Percentiles rank a stretch among this genome's conserved stretches.
These are phyloP conservation scores for Paramecium pentaurelia DNA, from an alignment of 73 alveolate species.

Conservation along the genomic window DNA sequence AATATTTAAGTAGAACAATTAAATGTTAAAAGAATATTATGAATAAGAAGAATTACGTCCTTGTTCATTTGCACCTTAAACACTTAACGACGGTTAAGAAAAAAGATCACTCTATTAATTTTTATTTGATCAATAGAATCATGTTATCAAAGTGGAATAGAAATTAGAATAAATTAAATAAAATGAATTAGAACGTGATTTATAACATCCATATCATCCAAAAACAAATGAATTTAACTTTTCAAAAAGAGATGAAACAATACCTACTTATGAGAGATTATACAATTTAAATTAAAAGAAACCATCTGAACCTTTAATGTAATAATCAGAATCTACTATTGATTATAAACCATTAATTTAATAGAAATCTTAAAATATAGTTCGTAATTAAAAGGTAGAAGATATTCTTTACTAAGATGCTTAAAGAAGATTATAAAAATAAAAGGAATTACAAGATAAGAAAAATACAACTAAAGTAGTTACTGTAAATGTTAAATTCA, in stretches of 20 bases:
- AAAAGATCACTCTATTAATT: conserved; percentile 44
- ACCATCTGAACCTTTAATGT: not conserved
- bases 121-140: conserved; percentile 34
- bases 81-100: conserved; percentile 22
- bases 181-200: not conserved
- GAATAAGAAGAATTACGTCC: conserved; percentile 32
- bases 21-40: not conserved
- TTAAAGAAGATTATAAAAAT: conserved; percentile 22
- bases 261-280: conserved; percentile 54
- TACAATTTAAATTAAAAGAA: conserved; percentile 19
- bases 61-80: conserved; percentile 14
- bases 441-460: conserved; percentile 19
- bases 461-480: conserved; percentile 31
- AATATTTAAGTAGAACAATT: conserved; percentile 28
- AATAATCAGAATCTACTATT: not conserved
- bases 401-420: conserved; percentile 57
- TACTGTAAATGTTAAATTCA: conserved; percentile 19
- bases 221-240: conserved; percentile 10
- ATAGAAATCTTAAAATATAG: conserved; percentile 50
- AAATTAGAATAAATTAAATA: conserved; percentile 32
- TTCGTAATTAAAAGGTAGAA: conserved; percentile 49
- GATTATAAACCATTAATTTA: conserved; percentile 43
- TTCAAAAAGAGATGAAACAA: conserved; percentile 42
- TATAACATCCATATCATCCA: conserved; percentile 30
- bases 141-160: conserved; percentile 36